These are phyloP conservation scores for Forsythia suspensa DNA, from an alignment of 257 asterid species.

Conservation along the genomic window DNA sequence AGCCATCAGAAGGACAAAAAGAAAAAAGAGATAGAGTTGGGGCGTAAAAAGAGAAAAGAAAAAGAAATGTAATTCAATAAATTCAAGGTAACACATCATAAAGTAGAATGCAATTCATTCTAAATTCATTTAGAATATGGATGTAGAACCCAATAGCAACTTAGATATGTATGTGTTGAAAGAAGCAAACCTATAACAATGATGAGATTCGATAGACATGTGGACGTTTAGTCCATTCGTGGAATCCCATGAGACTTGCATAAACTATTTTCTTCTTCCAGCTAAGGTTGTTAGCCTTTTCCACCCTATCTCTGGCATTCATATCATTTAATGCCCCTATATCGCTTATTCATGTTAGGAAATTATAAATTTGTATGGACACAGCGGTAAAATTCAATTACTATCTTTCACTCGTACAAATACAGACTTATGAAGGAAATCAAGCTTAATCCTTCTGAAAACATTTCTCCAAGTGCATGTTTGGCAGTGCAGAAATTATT, in stretches of 20 bases:
- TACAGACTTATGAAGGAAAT: neutral
- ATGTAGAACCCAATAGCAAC: neutral
- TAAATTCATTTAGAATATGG: neutral
- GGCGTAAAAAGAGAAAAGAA: neutral
- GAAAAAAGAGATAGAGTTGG: neutral
- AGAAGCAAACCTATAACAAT: neutral
- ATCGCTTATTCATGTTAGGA: neutral
- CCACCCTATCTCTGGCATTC: neutral
- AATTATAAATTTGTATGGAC: neutral
- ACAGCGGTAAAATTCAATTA: slow-evolving; percentile 7
- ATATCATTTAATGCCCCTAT: slow-evolving; percentile 8
- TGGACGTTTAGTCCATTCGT: neutral
- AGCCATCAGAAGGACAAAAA: neutral
- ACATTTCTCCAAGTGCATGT: too few relatives aligned
- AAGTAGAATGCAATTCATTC: neutral
- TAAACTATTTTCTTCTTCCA: neutral
- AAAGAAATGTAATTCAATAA: neutral
- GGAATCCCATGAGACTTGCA: neutral
- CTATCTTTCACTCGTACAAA: neutral
- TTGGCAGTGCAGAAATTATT: too few relatives aligned
- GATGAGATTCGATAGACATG: neutral
- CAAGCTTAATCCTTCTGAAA: too few relatives aligned
- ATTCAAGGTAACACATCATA: neutral
- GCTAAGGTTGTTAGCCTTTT: neutral
- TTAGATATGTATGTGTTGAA: neutral